Evolutionary conservation across 2,329 filamentous ascomycete species (phyloP).

Genomic region (Hypoxylon sp.): DNA sequence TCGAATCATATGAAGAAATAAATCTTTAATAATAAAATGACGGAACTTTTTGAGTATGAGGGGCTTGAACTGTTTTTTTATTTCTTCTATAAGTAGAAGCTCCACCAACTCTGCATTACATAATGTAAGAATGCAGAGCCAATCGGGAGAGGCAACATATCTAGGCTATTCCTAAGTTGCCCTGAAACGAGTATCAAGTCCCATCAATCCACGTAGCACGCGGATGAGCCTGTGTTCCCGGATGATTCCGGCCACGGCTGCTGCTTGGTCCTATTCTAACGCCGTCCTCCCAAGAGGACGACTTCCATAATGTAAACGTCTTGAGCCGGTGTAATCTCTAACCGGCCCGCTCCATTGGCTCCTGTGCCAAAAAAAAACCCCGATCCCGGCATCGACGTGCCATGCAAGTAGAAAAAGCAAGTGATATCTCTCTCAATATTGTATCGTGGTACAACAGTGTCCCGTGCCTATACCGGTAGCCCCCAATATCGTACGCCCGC

Average conservation of each 20-base stretch:
- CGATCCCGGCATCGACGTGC: slow-evolving; percentile 40
- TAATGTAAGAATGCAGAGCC: slow-evolving; percentile 9
- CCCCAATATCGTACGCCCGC: slow-evolving; percentile 45
- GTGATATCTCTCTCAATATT: slow-evolving; percentile 46
- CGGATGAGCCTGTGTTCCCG: slow-evolving; percentile 34
- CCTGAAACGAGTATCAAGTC: slow-evolving; percentile 41
- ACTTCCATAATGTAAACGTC: slow-evolving; percentile 25
- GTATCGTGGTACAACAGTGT: slow-evolving; percentile 43
- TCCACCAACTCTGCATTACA: slow-evolving; percentile 11
- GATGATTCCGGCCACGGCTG: slow-evolving; percentile 32
- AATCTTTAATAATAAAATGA: slow-evolving; percentile 15
- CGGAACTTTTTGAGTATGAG: slow-evolving; percentile 18
- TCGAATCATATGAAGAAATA: not conserved
- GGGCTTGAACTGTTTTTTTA: slow-evolving; percentile 39
- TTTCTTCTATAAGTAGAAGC: slow-evolving; percentile 32
- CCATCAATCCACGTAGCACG: slow-evolving; percentile 44
- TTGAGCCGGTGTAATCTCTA: slow-evolving; percentile 27
- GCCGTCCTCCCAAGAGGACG: slow-evolving; percentile 23
- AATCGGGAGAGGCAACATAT: slow-evolving; percentile 31
- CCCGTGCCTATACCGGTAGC: slow-evolving; percentile 39
- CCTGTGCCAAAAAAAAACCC: slow-evolving; percentile 37
- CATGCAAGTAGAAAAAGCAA: slow-evolving; percentile 44
- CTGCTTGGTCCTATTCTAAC: slow-evolving; percentile 34
- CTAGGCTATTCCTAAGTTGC: slow-evolving; percentile 36
- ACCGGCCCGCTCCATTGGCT: slow-evolving; percentile 26